These are phyloP conservation scores for Boeremia lycopersici DNA, from an alignment of 2,329 filamentous ascomycete species.

Conservation along the genomic window DNA sequence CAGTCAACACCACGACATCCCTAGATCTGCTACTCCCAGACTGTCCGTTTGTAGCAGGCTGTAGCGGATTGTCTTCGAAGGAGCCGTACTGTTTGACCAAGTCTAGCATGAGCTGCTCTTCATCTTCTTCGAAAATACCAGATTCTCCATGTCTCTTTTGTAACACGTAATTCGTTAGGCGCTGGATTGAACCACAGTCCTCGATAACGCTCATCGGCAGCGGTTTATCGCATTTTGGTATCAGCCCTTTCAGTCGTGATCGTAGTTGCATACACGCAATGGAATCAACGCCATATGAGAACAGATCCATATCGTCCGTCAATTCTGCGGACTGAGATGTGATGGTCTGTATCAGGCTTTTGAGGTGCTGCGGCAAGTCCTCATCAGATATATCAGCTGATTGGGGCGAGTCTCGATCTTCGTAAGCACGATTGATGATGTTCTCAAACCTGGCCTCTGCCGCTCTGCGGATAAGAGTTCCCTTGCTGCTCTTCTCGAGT, in stretches of 20 bases:
- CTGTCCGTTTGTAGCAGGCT: constrained; percentile 5
- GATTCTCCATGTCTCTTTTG: constrained; percentile 47
- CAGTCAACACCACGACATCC: constrained; percentile 51
- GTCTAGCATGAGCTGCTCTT: constrained; percentile 51
- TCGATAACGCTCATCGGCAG: constrained; percentile 66
- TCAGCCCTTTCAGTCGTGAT: constrained; percentile 42
- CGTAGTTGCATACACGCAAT: constrained; percentile 62
- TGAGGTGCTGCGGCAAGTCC: constrained; percentile 30
- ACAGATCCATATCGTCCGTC: constrained; percentile 57
- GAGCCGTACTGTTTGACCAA: constrained; percentile 56
- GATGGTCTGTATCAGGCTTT: constrained; percentile 26
- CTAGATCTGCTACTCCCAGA: background rate
- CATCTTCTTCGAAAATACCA: constrained; percentile 42
- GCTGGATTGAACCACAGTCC: constrained; percentile 61
- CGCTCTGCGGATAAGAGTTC: constrained; percentile 60
- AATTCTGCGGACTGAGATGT: constrained; percentile 31
- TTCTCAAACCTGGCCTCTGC: constrained; percentile 58
- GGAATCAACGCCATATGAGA: constrained; percentile 65
- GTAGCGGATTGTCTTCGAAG: constrained; percentile 40
- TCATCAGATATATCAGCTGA: constrained; percentile 33
- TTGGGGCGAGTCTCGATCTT: constrained; percentile 22
- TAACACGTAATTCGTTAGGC: constrained; percentile 48
- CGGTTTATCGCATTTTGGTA: constrained; percentile 40
- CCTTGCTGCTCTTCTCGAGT: constrained; percentile 68
- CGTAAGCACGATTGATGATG: constrained; percentile 57